phyloP scores from a whole-genome alignment of 495 filamentous ascomycete species.

The Massariosphaeria phaeospora region DNA sequence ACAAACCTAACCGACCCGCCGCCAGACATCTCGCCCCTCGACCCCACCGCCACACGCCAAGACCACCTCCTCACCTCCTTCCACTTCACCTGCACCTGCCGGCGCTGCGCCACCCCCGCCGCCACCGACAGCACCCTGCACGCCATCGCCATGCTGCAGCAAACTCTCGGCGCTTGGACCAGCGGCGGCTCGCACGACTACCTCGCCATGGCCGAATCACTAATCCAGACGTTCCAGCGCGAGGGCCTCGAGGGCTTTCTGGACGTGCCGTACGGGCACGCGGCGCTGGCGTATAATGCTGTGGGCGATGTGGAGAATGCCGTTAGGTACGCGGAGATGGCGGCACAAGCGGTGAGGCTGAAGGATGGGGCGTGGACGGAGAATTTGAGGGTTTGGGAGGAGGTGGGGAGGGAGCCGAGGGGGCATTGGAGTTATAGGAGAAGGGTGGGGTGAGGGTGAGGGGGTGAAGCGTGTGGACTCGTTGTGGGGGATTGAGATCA shows the following conservation, averaged over 20 bases:
- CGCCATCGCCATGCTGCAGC: slow-evolving; percentile 9
- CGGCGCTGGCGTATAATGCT: slow-evolving; percentile 33
- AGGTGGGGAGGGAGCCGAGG: slow-evolving; percentile 16
- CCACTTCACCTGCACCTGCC: slow-evolving; percentile 28
- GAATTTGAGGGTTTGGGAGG: slow-evolving; percentile 23
- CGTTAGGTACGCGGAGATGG: slow-evolving; percentile 27
- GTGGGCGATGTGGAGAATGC: slow-evolving; percentile 29
- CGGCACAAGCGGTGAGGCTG: slow-evolving; percentile 29
- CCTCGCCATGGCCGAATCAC: slow-evolving; percentile 27
- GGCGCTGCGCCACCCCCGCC: slow-evolving; percentile 8
- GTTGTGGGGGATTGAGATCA: too few species aligned
- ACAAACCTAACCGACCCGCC: too few species aligned
- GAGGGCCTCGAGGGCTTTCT: slow-evolving; percentile 35
- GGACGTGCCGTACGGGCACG: slow-evolving; percentile 31
- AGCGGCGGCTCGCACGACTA: not conserved
- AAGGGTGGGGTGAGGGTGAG: not conserved
- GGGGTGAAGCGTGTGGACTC: too few species aligned
- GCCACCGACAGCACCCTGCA: slow-evolving; percentile 10
- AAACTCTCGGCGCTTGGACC: slow-evolving; percentile 24
- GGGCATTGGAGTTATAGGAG: slow-evolving; percentile 26
- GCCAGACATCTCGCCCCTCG: slow-evolving; percentile 28
- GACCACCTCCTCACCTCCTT: slow-evolving; percentile 15
- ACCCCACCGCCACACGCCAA: slow-evolving; percentile 13
- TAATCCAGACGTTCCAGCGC: slow-evolving; percentile 33
- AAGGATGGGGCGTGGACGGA: slow-evolving; percentile 36